Base-by-base conservation (phyloP, 2,329 filamentous ascomycete species). In the Penicillium sp. region DNA sequence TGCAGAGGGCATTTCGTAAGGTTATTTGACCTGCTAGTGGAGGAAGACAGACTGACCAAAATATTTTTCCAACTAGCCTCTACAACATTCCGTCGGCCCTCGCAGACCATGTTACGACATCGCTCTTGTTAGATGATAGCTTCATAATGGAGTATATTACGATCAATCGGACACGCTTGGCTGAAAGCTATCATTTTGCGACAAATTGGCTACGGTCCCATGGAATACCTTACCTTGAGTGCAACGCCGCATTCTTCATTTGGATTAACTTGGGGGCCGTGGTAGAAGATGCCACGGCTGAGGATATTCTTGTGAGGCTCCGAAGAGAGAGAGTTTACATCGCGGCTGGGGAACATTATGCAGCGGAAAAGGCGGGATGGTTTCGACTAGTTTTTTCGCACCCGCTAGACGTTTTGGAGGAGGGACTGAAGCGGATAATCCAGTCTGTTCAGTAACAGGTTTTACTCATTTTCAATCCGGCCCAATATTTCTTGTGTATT, bases 221-320 rank as follows among this genome's bases (percentile, higher is more conserved):
- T 42, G 4, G 26, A 15, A 59, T 59, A 10, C 46, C 46, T 15
- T 59, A 52, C n/a, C 2, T 18, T 13, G 32, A 51, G 26, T 52
- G 12, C 20, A 59, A 59, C 30, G 54, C 54, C 13, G 46, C 40
- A 3, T 48, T 59, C 10, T 59, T 59, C 23, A 29, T 59, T 27
- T 55, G 54, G 54, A 41, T 56, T 3, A 47, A 51, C 27, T 43
- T 59, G 2, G 49, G 32, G 12, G 40, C 39, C 9, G 36, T 30
- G 7, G 20, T 45, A 12, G 29, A 36, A 41, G 44, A 36, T 41
- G 4, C 21, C 15, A 46, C 27, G 2, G 51, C 47, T 26, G 26
- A 52, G 5, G 51, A 54, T 3, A 54, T 54, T 29, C 37, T 57
- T 12, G 24, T 8, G 13, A 51, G 17, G 23, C 46, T 58, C 15